Evolutionary conservation across 2,329 filamentous ascomycete genomes (phyloP), one percentile per base, ranked within the genome.

Genomic region (Cordyceps fumosorosea): DNA sequence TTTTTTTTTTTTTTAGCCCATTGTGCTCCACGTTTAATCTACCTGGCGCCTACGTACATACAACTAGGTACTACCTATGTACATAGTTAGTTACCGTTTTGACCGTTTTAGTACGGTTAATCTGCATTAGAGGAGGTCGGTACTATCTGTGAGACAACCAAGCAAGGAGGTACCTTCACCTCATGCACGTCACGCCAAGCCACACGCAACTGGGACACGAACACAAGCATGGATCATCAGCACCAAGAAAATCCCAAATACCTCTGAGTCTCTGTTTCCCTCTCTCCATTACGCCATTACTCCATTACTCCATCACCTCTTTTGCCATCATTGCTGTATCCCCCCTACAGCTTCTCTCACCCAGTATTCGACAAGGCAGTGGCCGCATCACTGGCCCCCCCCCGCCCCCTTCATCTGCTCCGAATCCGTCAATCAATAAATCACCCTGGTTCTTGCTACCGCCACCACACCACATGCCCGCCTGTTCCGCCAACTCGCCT

Each of bases 171-270:
- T 44, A 24, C 16, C 53, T 12, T 32, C 58, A 37, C 29, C 40
- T 54, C 58, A 45, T 47, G 50, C 58, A 60, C 58, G 58, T 60
- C 58, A 60, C 58, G 58, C 58, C 58, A 54, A 60, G 58, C 50
- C 29, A 40, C 12, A 26, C 48, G 57, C 34, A 51, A 16, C 20
- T 29, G 37, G n/a, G 32, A 57, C 45, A 57, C 57, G 32, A 60
- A 29, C 50, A 20, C 24, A 47, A 34, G 37, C 48, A 60, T 54
- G 50, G 50, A 60, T 47, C 37, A 60, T 47, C 37, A 61, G 32
- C 40, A 56, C 29, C 51, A 40, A 51, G n/a, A 34, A 34, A 60
- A 55, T 62, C 20, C 34, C 60, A 56, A 47, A 48, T 63, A 24
- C 24, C 47, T 57, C 61, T 32, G 47, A 44, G 6, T 44, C 47